Conservation (phyloP, 2,329 filamentous ascomycete genomes). For the Drechmeria coniospora region DNA sequence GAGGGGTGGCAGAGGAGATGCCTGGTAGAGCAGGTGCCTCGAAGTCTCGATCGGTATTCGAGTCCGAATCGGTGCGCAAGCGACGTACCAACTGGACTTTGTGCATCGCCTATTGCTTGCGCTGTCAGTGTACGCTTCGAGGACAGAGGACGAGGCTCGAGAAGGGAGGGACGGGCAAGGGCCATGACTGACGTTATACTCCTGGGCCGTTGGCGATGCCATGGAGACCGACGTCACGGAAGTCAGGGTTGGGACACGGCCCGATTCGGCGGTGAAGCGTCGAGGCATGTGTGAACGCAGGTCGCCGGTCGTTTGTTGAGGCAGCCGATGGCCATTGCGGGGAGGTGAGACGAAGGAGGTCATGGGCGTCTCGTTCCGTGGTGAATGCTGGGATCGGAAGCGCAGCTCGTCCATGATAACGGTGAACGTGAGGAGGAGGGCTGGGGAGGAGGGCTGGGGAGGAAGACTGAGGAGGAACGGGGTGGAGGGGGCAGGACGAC, state of each 20-base stretch:
- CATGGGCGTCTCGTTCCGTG: slow-evolving; percentile 61
- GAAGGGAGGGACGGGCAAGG: not conserved
- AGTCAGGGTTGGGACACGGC: slow-evolving; percentile 62
- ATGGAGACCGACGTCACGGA: slow-evolving; percentile 28
- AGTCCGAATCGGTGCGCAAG: slow-evolving; percentile 1
- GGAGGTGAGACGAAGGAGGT: slow-evolving; percentile 60
- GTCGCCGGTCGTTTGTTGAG: slow-evolving; percentile 41
- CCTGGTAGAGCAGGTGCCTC: too few relatives aligned
- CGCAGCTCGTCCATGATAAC: slow-evolving; percentile 62
- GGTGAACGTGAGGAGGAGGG: slow-evolving; percentile 6
- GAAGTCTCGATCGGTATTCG: too few relatives aligned
- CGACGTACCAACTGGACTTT: slow-evolving; percentile 65
- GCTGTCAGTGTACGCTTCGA: slow-evolving; percentile 10
- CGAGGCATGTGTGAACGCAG: slow-evolving; percentile 66
- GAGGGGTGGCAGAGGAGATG: too few relatives aligned
- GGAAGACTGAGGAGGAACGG: too few relatives aligned
- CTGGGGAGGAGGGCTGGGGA: slow-evolving; percentile 14
- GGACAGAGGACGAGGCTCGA: not conserved
- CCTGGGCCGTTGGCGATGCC: slow-evolving; percentile 31
- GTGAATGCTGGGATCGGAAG: slow-evolving; percentile 62
- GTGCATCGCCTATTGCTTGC: slow-evolving; percentile 39
- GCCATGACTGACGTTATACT: slow-evolving; percentile 31
- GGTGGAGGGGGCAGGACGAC: too few relatives aligned
- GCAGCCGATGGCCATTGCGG: slow-evolving; percentile 51
- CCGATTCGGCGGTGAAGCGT: slow-evolving; percentile 85